Evolutionary conservation across 345 rosid species (phyloP), one percentile per base, ranked within the genome.

Genomic region (Gossypium thurberi): DNA sequence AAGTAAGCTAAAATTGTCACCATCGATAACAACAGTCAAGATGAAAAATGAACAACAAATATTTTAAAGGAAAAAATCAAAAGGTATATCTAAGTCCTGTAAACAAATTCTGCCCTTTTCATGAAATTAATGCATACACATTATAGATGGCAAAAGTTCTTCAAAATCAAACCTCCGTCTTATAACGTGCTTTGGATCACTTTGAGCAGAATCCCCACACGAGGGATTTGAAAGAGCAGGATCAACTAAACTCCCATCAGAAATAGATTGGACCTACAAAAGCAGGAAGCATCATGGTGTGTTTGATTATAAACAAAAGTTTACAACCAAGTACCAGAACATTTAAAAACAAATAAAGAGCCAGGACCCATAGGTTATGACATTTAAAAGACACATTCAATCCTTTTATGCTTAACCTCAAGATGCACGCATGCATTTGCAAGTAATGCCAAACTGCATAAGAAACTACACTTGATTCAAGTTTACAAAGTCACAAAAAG

Each of bases 221-320:
- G 48, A 17, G 79, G 84, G 81, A 46, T 75, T 84, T 56, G 80
- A 72, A 76, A 78, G 76, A 73, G 59, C 28, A 62, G 84, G 79
- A 72, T 76, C 82, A 78, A 80, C 78, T 4, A 81, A 81, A 80
- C 77, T 84, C 65, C 78, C 84, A 74, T 83, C 88, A 69, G 82
- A 69, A 62, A 75, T 56, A 44, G 94, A 87, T 70, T 82, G 90
- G 81, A 92, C 92, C 98, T 94, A 84, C 77, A 79, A 9, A 75
- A 75, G 74, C 80, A 80, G 77, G 74, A 55, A 82, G 80, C 72
- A 61, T 44, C 65, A 69, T 51, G 51, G 15, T 62, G 10, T 26
- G 18, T 62, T 69, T 55, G 75, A 58, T 4, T 33, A 33, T 33
- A 33, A 33, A 33, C 40, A 33, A 33, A 33, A 33, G 40, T 33